A percentile compares a stretch with the other conserved stretches of the same genome.
Evolutionary conservation across 129 eudicot genomes (phyloP).

Genomic region (Flaveria linearis): DNA sequence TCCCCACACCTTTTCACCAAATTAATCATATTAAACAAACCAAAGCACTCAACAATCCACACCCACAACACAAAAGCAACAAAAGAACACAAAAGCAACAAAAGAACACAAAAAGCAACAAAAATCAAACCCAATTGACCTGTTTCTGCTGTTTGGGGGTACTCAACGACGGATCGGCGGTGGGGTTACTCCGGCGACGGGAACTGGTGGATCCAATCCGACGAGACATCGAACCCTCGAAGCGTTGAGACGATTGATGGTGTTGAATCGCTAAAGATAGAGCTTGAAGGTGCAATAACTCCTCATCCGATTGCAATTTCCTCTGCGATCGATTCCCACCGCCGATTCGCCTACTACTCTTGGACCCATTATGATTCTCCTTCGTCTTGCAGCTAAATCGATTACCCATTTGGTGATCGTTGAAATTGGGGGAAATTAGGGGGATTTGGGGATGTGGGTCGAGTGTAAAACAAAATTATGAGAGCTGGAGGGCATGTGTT

Average conservation of each 20-base stretch:
- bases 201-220: conserved; percentile 88
- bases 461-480: conserved; percentile 4
- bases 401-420: conserved; percentile 66
- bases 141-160: conserved; percentile 58
- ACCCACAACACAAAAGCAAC: not conserved
- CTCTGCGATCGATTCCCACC: conserved; percentile 66
- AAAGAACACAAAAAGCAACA: not conserved
- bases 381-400: conserved; percentile 74
- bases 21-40: conserved; percentile 2
- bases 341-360: conserved; percentile 52
- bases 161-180: conserved; percentile 41
- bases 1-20: conserved; percentile 20
- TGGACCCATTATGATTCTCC: conserved; percentile 51
- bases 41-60: not conserved
- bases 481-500: conserved; percentile 21
- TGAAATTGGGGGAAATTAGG: conserved; percentile 1
- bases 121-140: not conserved
- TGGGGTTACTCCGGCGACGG: conserved; percentile 65
- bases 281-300: conserved; percentile 81
- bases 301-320: conserved; percentile 70
- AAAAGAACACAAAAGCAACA: not conserved
- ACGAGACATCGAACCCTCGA: conserved; percentile 92
- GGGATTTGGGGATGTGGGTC: conserved; percentile 25
- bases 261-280: conserved; percentile 89
- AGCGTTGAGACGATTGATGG: conserved; percentile 89